A percentile compares a stretch with the other conserved stretches of the same genome.
These are phyloP conservation scores for Candida saitoana DNA, from an alignment of 805 yeast species.

Conservation along the genomic window DNA sequence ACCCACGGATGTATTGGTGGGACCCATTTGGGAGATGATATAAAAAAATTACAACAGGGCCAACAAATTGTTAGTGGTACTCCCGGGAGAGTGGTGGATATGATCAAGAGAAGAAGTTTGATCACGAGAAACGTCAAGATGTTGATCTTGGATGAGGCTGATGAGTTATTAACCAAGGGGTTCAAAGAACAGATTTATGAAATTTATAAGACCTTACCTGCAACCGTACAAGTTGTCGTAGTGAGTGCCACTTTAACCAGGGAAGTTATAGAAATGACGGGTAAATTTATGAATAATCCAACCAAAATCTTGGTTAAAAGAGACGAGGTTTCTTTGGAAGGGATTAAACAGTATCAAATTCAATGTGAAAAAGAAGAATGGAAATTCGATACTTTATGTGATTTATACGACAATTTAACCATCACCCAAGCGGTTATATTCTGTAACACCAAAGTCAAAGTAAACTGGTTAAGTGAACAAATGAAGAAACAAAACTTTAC, in stretches of 20 bases:
- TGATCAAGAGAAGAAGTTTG: slow-evolving; percentile 79
- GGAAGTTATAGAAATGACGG: slow-evolving; percentile 88
- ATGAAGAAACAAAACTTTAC: slow-evolving; percentile 81
- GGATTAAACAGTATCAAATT: slow-evolving; percentile 87
- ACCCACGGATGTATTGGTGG: slow-evolving; percentile 96
- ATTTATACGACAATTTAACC: slow-evolving; percentile 89
- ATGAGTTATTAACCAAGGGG: slow-evolving; percentile 88
- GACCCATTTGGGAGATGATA: slow-evolving; percentile 75
- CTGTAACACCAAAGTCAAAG: slow-evolving; percentile 95
- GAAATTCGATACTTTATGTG: slow-evolving; percentile 93
- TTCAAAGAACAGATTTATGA: slow-evolving; percentile 95
- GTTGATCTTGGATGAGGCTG: slow-evolving; percentile 94
- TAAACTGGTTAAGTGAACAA: slow-evolving; percentile 81
- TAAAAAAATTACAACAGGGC: slow-evolving; percentile 69
- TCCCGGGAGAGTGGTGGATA: slow-evolving; percentile 91
- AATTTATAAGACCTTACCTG: slow-evolving; percentile 79
- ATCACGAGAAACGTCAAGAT: slow-evolving; percentile 75
- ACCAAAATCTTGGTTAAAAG: slow-evolving; percentile 89
- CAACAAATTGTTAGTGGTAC: slow-evolving; percentile 95
- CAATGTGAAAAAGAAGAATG: slow-evolving; percentile 89
- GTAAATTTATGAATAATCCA: slow-evolving; percentile 90
- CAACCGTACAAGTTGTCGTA: slow-evolving; percentile 85
- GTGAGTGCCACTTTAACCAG: slow-evolving; percentile 92
- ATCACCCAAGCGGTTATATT: slow-evolving; percentile 97
- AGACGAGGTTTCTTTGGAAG: slow-evolving; percentile 91